These are phyloP conservation scores for Schizosaccharomyces osmophilus DNA, from an alignment of 805 yeast species.

Conservation along the genomic window DNA sequence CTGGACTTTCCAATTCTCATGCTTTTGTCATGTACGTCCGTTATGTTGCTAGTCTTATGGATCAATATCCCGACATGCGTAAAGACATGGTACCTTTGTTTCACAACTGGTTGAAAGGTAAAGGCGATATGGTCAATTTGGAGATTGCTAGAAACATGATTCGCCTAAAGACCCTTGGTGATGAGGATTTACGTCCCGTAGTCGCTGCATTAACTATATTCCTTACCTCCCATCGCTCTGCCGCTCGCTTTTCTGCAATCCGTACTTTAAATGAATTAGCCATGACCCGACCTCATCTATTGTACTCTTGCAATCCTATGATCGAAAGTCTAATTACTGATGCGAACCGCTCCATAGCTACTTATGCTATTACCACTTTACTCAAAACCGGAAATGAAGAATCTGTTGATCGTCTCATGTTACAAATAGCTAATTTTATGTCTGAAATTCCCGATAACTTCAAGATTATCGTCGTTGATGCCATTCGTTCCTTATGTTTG, in stretches of 20 bases:
- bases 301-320: constrained; percentile 51
- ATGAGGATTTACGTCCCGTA: constrained; percentile 45
- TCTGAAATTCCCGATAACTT: constrained; percentile 89
- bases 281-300: constrained; percentile 49
- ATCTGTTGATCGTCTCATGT: constrained; percentile 66
- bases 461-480: constrained; percentile 82
- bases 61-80: constrained; percentile 29
- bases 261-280: constrained; percentile 73
- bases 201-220: constrained; percentile 50
- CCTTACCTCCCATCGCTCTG: constrained; percentile 66
- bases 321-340: constrained; percentile 73
- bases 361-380: constrained; percentile 88
- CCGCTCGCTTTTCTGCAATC: constrained; percentile 80
- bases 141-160: constrained; percentile 70
- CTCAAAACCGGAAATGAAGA: constrained; percentile 85
- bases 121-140: constrained; percentile 54
- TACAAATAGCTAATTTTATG: constrained; percentile 69
- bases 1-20: constrained; percentile 44
- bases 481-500: constrained; percentile 70
- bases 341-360: constrained; percentile 72
- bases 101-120: not conserved
- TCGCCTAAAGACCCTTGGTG: constrained; percentile 28
- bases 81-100: not conserved
- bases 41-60: constrained; percentile 44
- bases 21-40: constrained; percentile 72